Evolutionary conservation across 2,329 filamentous ascomycete species (phyloP).

Genomic region (Colletotrichum lindemuthianum): DNA sequence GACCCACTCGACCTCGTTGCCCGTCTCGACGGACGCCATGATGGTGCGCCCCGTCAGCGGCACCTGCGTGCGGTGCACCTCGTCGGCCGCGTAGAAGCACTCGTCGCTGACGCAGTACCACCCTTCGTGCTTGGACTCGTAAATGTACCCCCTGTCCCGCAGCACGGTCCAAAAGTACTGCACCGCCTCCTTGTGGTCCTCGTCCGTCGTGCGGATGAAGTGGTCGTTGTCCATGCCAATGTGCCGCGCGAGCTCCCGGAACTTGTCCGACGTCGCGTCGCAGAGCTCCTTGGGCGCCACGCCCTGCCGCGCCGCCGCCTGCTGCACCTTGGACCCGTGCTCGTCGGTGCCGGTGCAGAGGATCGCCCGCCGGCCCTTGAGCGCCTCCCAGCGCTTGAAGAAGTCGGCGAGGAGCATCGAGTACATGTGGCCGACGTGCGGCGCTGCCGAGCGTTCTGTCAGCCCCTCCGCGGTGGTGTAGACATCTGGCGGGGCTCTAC

Average conservation of each 20-base stretch:
- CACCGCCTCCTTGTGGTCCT: slow-evolving; percentile 83
- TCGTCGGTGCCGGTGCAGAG: slow-evolving; percentile 95
- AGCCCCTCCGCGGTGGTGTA: slow-evolving; percentile 22
- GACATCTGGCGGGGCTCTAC: slow-evolving; percentile 36
- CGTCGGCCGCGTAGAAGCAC: slow-evolving; percentile 87
- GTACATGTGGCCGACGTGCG: slow-evolving; percentile 95
- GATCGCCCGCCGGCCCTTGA: slow-evolving; percentile 76
- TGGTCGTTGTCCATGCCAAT: slow-evolving; percentile 80
- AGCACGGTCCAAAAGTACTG: slow-evolving; percentile 89
- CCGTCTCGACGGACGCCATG: slow-evolving; percentile 86
- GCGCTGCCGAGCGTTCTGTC: slow-evolving; percentile 63
- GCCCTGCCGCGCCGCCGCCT: slow-evolving; percentile 77
- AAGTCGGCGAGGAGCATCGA: slow-evolving; percentile 92
- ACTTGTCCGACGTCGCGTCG: slow-evolving; percentile 83
- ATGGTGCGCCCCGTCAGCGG: slow-evolving; percentile 84
- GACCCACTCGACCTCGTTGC: slow-evolving; percentile 93
- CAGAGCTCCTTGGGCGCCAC: slow-evolving; percentile 86
- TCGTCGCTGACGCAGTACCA: slow-evolving; percentile 99
- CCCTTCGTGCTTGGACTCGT: slow-evolving; percentile 86
- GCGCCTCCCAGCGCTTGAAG: slow-evolving; percentile 87
- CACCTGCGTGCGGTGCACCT: slow-evolving; percentile 78
- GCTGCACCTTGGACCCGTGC: slow-evolving; percentile 97
- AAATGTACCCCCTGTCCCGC: slow-evolving; percentile 79
- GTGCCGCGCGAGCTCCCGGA: slow-evolving; percentile 76
- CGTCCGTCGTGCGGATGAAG: slow-evolving; percentile 93